Percentiles rank a stretch among this genome's conserved stretches.
phyloP scores from a whole-genome alignment of 116 monocot genomes.

The Iris pallida region DNA sequence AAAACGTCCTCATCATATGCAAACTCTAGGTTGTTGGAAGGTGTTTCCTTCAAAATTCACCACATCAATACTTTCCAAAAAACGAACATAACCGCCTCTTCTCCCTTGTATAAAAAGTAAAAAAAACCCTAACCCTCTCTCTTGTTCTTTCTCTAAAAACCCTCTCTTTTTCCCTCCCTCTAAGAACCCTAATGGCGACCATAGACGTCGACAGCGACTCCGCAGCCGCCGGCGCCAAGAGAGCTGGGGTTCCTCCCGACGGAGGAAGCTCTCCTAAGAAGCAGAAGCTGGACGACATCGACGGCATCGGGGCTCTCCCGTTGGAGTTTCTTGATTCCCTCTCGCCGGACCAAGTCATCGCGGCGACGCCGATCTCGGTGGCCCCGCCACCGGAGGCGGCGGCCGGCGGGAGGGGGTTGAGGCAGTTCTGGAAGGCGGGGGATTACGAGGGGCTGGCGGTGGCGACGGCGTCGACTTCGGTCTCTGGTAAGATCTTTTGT shows the following conservation, averaged over 20 bases:
- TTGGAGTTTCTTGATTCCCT: conserved; percentile 22
- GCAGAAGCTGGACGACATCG: background rate
- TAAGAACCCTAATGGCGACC: background rate
- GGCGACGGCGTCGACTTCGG: background rate
- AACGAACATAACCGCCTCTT: too few relatives aligned
- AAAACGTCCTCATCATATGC: too few relatives aligned
- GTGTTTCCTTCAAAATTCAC: too few relatives aligned
- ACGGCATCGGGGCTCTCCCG: background rate
- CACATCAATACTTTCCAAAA: too few relatives aligned
- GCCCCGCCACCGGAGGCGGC: background rate
- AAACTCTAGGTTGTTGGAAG: too few relatives aligned
- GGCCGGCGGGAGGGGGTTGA: background rate
- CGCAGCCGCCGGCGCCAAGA: background rate
- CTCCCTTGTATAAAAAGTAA: too few relatives aligned
- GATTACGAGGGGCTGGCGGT: conserved; percentile 14
- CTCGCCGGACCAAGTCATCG: background rate
- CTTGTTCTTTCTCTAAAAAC: too few relatives aligned
- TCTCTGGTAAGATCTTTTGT: conserved; percentile 5
- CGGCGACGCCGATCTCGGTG: background rate
- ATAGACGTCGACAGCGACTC: background rate
- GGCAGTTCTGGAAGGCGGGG: conserved; percentile 42
- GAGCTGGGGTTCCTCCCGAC: conserved; percentile 2
- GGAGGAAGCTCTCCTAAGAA: background rate
- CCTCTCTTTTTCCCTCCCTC: too few relatives aligned
- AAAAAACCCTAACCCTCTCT: too few relatives aligned